Conservation (phyloP, 2,329 filamentous ascomycete genomes). For the Plenodomus lindquistii region DNA sequence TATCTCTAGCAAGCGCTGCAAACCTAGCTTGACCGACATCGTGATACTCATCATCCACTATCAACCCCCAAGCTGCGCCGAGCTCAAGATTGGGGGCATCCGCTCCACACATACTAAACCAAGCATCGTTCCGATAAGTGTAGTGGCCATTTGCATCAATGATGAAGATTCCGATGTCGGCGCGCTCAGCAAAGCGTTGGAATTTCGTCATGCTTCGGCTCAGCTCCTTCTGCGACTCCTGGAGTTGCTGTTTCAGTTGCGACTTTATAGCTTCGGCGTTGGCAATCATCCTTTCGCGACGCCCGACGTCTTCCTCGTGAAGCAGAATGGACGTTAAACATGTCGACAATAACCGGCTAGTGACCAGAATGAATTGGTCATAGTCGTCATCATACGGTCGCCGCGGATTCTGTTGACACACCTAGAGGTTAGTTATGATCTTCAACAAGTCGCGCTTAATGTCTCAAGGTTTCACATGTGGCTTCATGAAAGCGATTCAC, state of each 20-base stretch:
- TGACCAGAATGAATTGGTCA: constrained; percentile 41
- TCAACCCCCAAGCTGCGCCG: constrained; percentile 18
- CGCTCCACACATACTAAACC: constrained; percentile 35
- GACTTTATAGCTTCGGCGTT: constrained; percentile 42
- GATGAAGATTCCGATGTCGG: constrained; percentile 49
- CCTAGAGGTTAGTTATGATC: neutral
- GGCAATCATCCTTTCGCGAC: constrained; percentile 40
- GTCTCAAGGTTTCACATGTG: no score
- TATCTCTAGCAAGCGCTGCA: constrained; percentile 13
- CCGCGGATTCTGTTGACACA: constrained; percentile 32
- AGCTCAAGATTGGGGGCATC: constrained; percentile 17
- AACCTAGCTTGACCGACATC: constrained; percentile 18
- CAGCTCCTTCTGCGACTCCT: constrained; percentile 38
- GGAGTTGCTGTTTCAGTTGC: constrained; percentile 38
- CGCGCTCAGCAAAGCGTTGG: constrained; percentile 44
- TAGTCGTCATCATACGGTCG: constrained; percentile 47
- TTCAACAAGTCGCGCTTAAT: neutral
- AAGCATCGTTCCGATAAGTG: constrained; percentile 39
- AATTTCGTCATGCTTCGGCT: constrained; percentile 41
- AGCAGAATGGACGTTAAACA: constrained; percentile 46
- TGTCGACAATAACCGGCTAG: constrained; percentile 44
- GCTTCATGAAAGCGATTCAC: neutral
- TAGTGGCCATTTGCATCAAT: constrained; percentile 40
- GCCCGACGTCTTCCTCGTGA: constrained; percentile 44
- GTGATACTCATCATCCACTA: constrained; percentile 21